Percentiles rank a stretch among this genome's conserved stretches.
phyloP scores from a whole-genome alignment of 805 yeast species.

The Candida silvatica region DNA sequence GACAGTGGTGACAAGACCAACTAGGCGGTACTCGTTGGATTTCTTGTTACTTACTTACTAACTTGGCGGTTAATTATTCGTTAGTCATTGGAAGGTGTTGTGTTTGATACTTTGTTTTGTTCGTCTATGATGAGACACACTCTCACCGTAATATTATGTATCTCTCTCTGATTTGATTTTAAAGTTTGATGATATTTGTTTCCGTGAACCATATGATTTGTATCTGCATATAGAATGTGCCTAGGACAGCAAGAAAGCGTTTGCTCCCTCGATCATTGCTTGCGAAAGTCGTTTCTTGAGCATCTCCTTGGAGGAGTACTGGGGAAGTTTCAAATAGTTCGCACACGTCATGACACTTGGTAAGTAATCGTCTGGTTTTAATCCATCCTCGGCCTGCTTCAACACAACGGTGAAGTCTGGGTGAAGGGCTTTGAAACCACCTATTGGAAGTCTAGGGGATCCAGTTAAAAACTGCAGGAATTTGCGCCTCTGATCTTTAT shows the following conservation, averaged over 20 bases:
- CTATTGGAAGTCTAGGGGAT: constrained; percentile 86
- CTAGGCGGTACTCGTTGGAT: no score
- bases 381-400: constrained; percentile 67
- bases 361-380: constrained; percentile 65
- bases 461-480: constrained; percentile 90
- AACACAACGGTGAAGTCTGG: constrained; percentile 87
- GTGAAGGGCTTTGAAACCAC: constrained; percentile 76
- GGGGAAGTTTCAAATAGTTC: constrained; percentile 83
- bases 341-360: constrained; percentile 99
- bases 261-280: constrained; percentile 85
- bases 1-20: no score
- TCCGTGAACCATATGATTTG: not conserved
- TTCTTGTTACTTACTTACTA: no score
- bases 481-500: constrained; percentile 46
- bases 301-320: constrained; percentile 56
- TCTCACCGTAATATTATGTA: not conserved
- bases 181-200: not conserved
- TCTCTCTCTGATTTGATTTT: not conserved
- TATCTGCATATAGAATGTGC: no score
- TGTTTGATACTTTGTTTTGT: not conserved
- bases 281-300: constrained; percentile 50
- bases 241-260: constrained; percentile 73
- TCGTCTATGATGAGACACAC: not conserved
- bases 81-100: no score
- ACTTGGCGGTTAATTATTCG: no score